Percentiles rank a stretch among this genome's conserved stretches.
Conservation (phyloP, 148 eudicot species). For the Chenopodium quinoa region DNA sequence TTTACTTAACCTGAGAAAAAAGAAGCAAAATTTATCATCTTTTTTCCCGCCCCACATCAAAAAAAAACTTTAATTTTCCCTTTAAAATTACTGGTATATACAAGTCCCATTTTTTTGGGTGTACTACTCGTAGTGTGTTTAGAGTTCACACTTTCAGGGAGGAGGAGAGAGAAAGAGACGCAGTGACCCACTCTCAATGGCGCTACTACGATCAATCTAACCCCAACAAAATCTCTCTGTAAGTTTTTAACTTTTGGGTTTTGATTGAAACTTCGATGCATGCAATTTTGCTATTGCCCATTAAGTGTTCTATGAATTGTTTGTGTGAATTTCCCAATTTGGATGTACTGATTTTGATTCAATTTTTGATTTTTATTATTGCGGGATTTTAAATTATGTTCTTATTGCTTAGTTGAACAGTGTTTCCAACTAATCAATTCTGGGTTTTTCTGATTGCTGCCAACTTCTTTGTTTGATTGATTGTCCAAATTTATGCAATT, state of each 20-base stretch:
- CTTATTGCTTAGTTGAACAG: not conserved
- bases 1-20: not conserved
- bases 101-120: not conserved
- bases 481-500: not conserved
- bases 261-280: not conserved
- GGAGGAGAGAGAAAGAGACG: not conserved
- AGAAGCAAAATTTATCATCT: not conserved
- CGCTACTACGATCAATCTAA: conserved; percentile 1
- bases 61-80: not conserved
- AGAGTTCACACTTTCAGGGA: not conserved
- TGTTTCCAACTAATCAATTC: not conserved
- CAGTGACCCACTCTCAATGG: not conserved
- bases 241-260: not conserved
- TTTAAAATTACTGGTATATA: not conserved
- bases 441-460: not conserved
- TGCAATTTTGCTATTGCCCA: not conserved
- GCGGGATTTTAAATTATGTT: not conserved
- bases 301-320: conserved; percentile 27
- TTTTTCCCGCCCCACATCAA: conserved; percentile 15
- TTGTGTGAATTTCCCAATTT: conserved; percentile 2
- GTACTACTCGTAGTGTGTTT: not conserved
- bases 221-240: not conserved
- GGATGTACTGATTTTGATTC: not conserved
- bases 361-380: not conserved
- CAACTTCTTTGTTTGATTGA: not conserved